Base-by-base conservation (phyloP, 163 green algal species). In the Chlorella variabilis region DNA sequence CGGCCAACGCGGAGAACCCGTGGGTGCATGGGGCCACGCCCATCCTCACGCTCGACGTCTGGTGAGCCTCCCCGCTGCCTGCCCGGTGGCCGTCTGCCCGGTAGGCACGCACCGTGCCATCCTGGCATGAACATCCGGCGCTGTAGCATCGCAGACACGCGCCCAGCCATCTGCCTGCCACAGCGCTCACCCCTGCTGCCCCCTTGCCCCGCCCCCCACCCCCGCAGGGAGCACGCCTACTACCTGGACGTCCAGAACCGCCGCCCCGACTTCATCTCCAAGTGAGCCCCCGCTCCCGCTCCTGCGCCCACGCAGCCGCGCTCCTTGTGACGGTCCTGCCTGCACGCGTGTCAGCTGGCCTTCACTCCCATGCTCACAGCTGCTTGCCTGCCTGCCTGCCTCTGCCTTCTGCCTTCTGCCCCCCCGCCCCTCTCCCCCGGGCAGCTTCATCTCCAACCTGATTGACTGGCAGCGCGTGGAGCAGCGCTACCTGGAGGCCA, bases 1-100 rank as follows among this genome's bases (percentile, higher is more conserved):
- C 91, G 0, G 85, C 89, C 79, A 95, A 95, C 77, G 91, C 91
- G 1, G 91, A 91, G 84, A 92, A 86, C 78, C 91, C 91, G 1
- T 79, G 61, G 71, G 41, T 93, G 38, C 54, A 82, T 41, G 86
- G 88, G 21, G 68, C 87, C 63, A 91, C 75, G 2, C 88, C 91
- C n/a, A 80, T 94, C 69, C 83, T 94, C 31, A 92, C 88, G 29
- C 88, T 93, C 74, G 91, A 94, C 51, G 91, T 94, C 8, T 92
- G 89, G 91, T 77, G 89, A 93, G 89, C 87, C 91, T 15, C 11
- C 45, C 45, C 15, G 45, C 45, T n/a, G 29, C 29, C 42, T 45
- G 42, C 36, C 15, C 11, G n/a, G n/a, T n/a, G n/a, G n/a, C n/a
- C n/a, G n/a, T n/a, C n/a, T n/a, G n/a, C n/a, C n/a, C n/a, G n/a